Evolutionary conservation across 768 basidiomycete genomes (phyloP), one percentile per base, ranked within the genome.

Genomic region (Suillus discolor): DNA sequence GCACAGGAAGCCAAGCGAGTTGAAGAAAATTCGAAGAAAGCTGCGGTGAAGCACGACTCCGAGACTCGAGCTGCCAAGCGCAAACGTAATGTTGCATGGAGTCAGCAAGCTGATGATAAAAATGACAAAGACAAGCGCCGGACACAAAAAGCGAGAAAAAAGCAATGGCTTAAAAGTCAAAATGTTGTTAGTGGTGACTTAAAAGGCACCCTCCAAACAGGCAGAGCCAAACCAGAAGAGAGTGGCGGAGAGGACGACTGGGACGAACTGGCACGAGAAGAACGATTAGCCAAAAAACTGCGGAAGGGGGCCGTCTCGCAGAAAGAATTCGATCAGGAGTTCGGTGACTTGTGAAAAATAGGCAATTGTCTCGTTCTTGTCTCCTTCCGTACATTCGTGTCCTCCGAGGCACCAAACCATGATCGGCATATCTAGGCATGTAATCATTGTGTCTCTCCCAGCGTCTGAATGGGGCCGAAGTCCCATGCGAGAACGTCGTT

Each of bases 1-100:
- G 84, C 85, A 0, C 90, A 93, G 71, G 97, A 98, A 78, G 83
- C 85, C 1, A 93, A 93, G 74, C 89, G 96, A 20, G 71, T 88
- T 5, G 79, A 74, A 12, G 79, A 80, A 3, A 71, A 77, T 0
- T 73, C 76, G 34, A 76, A 74, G 62, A 63, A 64, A 73, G 65
- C 78, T 49, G 18, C 13, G 31, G 9, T 41, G 1, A 60, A 60
- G 9, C 64, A 72, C 49, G 66, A 65, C 6, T 68, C 71, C 18
- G 74, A 76, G 65, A 79, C 80, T 59, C 80, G 79, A 70, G 80
- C 80, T 63, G 72, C 71, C 49, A 86, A 86, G 72, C 87, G 85
- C 73, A 89, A 88, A 70, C 79, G 80, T 62, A 89, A 88, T 72
- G 71, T 79, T n/a, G 79, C 96, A 0, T 99, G 97, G 97, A 96